A percentile compares a stretch with the other conserved stretches of the same genome.
Conservation (phyloP, 352 stramenopile genomes). For the Phytophthora europaea region DNA sequence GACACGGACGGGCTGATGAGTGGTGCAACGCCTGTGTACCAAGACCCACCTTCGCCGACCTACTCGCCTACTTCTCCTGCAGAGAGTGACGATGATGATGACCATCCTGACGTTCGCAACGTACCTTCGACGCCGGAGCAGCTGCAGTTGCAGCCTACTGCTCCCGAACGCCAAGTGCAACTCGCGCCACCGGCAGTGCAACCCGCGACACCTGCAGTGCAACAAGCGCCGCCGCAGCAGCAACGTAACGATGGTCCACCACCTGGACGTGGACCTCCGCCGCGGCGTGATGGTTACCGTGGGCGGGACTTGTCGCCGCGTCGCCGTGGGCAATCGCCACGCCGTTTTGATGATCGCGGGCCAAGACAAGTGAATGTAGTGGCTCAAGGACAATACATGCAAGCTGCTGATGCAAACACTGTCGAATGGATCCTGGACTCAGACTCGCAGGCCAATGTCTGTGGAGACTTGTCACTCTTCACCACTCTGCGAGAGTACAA, state of each 20-base stretch:
- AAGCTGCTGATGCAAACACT: neutral
- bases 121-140: neutral
- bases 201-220: too few relatives aligned
- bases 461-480: neutral
- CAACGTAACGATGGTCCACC: neutral
- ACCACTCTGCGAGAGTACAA: neutral
- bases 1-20: neutral
- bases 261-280: neutral
- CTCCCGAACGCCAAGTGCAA: neutral
- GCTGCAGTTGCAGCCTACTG: neutral
- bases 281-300: neutral
- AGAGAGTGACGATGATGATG: neutral
- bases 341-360: neutral
- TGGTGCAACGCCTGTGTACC: neutral
- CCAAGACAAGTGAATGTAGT: neutral
- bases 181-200: neutral
- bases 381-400: neutral
- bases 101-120: neutral
- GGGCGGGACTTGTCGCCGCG: neutral
- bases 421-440: neutral
- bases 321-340: neutral
- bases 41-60: neutral
- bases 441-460: neutral
- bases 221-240: neutral
- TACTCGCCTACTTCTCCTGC: neutral